These are phyloP conservation scores for Postia placenta DNA, from an alignment of 768 basidiomycete species.

Conservation along the genomic window DNA sequence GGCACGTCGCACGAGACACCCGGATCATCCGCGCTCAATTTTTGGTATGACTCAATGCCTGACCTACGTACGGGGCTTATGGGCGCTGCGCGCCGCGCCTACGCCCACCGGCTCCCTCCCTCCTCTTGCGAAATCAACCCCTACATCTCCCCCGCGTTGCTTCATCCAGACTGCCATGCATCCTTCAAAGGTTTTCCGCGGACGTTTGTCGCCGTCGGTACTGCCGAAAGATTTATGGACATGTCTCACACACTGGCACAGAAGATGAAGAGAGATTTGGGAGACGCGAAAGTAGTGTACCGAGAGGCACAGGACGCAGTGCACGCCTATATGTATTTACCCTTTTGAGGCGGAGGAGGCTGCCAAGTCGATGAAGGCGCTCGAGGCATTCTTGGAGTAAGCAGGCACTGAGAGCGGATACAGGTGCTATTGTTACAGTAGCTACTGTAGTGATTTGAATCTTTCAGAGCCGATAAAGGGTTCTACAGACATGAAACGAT, in stretches of 20 bases:
- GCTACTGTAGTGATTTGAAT: too few relatives aligned
- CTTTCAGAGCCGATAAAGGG: too few relatives aligned
- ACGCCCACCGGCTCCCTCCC: constrained; percentile 42
- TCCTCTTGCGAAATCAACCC: constrained; percentile 40
- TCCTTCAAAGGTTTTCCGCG: constrained; percentile 53
- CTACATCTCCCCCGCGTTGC: constrained; percentile 59
- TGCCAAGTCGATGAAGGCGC: neutral
- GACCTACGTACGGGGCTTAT: constrained; percentile 6
- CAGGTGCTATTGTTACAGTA: too few relatives aligned
- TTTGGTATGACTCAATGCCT: constrained; percentile 21
- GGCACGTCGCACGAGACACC: constrained; percentile 30
- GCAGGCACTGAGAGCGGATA: too few relatives aligned
- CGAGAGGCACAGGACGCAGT: constrained; percentile 3
- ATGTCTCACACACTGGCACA: constrained; percentile 18
- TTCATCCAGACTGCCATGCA: constrained; percentile 28
- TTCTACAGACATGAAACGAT: too few relatives aligned
- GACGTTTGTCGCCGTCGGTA: constrained; percentile 54
- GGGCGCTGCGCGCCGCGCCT: constrained; percentile 33
- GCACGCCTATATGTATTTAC: constrained; percentile 1
- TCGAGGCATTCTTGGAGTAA: constrained; percentile 1
- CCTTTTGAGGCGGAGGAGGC: constrained; percentile 6
- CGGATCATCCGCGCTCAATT: constrained; percentile 14
- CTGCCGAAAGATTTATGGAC: constrained; percentile 52
- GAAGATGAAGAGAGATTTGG: constrained; percentile 21
- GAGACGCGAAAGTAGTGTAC: constrained; percentile 2